Base-by-base conservation (phyloP, 108 stramenopile genomes). In the Seminavis robusta region DNA sequence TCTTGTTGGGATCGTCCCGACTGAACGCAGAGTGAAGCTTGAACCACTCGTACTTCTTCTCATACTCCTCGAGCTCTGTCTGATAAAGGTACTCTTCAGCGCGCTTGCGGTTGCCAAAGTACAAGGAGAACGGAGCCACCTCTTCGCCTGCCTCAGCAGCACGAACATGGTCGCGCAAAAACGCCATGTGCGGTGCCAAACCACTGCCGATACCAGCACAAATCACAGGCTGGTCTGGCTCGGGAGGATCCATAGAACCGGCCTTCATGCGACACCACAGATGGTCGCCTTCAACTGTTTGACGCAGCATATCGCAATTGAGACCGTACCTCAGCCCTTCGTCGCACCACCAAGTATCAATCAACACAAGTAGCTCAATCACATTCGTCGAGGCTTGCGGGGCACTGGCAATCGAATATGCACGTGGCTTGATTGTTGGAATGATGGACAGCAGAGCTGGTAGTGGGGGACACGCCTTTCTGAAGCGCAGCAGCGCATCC, bases 181-280 rank as follows among this genome's bases (percentile, higher is more conserved):
- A 71, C n/a, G 89, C 79, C 30, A 91, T 63, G 81, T 90, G 92
- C 2, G 95, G 95, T 15, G 95, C 92, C 17, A 95, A 44, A 13
- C 95, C 95, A 32, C 88, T 92, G 29, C 94, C 94, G 21, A 91
- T 91, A 10, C 94, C 94, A 24, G 90, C 81, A 65, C 91, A 80
- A 5, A 94, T 54, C 7, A 94, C 77, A 46, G 82, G 66, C 27
- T 78, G 77, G 44, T 68, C 61, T 45, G 74, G 70, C 5, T 23
- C 33, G 9, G 81, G 74, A 23, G 74, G 71, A 33, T 82, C 81
- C 81, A 82, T 82, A 44, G 66, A 73, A 9, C 81, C 81, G 0
- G 81, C 47, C 60, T 82, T 74, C 30, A 78, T 60, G n/a, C 81
- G 65, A 33, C 81, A 82, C 48, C 60, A 70, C 3, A 81, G 29